phyloP scores from a whole-genome alignment of 192 early-diverging fungal genomes.

The Coemansia sp. region DNA sequence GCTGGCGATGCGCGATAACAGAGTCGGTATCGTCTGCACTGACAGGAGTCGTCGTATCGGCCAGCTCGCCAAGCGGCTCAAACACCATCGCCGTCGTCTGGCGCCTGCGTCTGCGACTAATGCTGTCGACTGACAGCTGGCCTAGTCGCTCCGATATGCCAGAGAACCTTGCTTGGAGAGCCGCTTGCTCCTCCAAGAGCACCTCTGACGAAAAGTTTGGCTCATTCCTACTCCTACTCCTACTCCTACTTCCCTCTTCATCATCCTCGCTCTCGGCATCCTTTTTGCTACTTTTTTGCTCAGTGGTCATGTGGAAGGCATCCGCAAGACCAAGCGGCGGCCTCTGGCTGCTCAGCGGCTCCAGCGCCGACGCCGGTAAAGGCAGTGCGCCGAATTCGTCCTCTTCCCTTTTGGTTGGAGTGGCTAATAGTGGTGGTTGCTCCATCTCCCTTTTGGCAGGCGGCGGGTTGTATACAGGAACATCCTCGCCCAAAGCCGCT shows the following conservation, averaged over 20 bases:
- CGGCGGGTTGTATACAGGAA: slow-evolving; percentile 12
- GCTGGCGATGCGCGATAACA: slow-evolving; percentile 26
- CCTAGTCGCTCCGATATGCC: slow-evolving; percentile 3
- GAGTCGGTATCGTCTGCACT: slow-evolving; percentile 5
- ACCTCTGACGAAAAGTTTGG: slow-evolving; percentile 8
- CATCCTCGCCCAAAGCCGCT: slow-evolving; percentile 43
- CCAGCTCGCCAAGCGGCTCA: slow-evolving; percentile 1
- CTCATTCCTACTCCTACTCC: neutral
- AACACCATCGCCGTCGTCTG: neutral
- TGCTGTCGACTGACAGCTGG: neutral
- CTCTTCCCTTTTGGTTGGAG: neutral
- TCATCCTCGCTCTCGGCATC: slow-evolving; percentile 6
- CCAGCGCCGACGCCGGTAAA: slow-evolving; percentile 6
- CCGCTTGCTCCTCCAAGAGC: slow-evolving; percentile 44
- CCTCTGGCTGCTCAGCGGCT: slow-evolving; percentile 6
- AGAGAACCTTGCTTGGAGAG: slow-evolving; percentile 33
- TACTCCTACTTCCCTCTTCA: neutral
- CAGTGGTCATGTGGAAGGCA: slow-evolving; percentile 5
- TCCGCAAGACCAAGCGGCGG: slow-evolving; percentile 42
- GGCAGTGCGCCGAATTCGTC: slow-evolving; percentile 6
- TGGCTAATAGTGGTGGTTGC: neutral
- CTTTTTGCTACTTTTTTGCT: slow-evolving; percentile 8
- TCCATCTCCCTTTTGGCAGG: neutral
- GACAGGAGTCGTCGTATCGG: neutral
- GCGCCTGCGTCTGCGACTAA: neutral